A percentile compares a stretch with the other conserved stretches of the same genome.
Conservation (phyloP, 2,329 filamentous ascomycete species). For the Pezicula neosporulosa region DNA sequence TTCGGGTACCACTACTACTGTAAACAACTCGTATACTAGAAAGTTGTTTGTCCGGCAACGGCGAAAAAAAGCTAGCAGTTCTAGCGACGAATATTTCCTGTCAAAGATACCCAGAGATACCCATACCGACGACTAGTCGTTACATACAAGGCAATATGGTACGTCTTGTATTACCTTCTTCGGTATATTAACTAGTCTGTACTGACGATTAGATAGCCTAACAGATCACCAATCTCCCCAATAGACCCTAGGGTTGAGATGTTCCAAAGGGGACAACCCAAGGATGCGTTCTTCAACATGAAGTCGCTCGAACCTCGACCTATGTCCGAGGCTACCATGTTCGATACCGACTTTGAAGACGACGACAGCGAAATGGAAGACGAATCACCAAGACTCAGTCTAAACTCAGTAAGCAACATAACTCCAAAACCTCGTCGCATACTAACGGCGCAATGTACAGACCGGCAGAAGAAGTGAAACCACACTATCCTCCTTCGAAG, state of each 20-base stretch:
- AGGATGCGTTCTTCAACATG: slow-evolving; percentile 60
- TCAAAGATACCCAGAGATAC: slow-evolving; percentile 13
- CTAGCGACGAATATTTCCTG: slow-evolving; percentile 14
- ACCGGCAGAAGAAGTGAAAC: slow-evolving; percentile 73
- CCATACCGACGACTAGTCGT: background rate
- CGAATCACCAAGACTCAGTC: slow-evolving; percentile 63
- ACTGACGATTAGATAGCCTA: slow-evolving; percentile 20
- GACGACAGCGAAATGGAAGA: slow-evolving; percentile 48
- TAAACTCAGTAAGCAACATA: slow-evolving; percentile 62
- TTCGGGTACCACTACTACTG: background rate
- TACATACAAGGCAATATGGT: slow-evolving; percentile 21
- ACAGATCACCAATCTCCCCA: slow-evolving; percentile 19
- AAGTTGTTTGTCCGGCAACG: slow-evolving; percentile 24
- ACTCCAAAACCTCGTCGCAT: slow-evolving; percentile 8
- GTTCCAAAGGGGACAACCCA: slow-evolving; percentile 43
- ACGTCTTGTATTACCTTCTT: slow-evolving; percentile 1
- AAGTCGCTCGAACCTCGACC: slow-evolving; percentile 54
- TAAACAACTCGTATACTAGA: slow-evolving; percentile 14
- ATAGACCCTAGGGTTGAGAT: slow-evolving; percentile 31
- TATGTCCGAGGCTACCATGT: slow-evolving; percentile 69
- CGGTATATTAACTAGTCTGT: background rate
- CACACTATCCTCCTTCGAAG: slow-evolving; percentile 83
- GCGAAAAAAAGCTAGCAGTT: slow-evolving; percentile 19
- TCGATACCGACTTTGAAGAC: slow-evolving; percentile 73
- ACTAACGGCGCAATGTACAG: slow-evolving; percentile 36